Evolutionary conservation across 805 yeast genomes (phyloP).

Genomic region (Priceomyces carsonii): DNA sequence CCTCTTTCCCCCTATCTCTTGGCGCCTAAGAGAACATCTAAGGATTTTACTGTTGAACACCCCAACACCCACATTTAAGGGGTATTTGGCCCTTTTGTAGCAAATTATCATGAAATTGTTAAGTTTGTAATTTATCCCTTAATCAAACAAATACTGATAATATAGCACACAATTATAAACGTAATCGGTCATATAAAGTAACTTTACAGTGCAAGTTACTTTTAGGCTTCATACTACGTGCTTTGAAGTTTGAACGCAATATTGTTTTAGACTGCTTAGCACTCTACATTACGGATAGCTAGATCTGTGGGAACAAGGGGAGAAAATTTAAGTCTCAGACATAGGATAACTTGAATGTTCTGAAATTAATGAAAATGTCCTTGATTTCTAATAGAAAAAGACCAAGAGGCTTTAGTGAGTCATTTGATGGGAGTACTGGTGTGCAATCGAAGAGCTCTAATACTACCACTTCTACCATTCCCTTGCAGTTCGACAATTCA

Average conservation of each 20-base stretch:
- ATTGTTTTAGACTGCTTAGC: too few relatives aligned
- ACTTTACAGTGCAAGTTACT: not conserved
- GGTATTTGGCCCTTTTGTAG: conserved; percentile 1
- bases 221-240: conserved; percentile 2
- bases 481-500: conserved; percentile 10
- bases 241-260: not conserved
- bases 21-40: too few relatives aligned
- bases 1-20: too few relatives aligned
- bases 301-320: too few relatives aligned
- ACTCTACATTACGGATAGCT: too few relatives aligned
- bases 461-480: conserved; percentile 10
- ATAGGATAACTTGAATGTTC: not conserved
- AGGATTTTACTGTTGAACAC: too few relatives aligned
- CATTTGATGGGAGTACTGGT: conserved; percentile 23
- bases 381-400: conserved; percentile 43
- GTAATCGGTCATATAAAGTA: conserved; percentile 1
- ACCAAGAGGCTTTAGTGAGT: conserved; percentile 46
- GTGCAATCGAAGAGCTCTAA: conserved; percentile 7
- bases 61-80: conserved; percentile 3
- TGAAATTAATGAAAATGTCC: too few relatives aligned
- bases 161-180: too few relatives aligned
- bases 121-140: conserved; percentile 6
- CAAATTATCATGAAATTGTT: not conserved
- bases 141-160: conserved; percentile 3
- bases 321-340: not conserved